Evolutionary conservation across 345 rosid species (phyloP), one percentile per base, ranked within the genome.

Genomic region (Salix purpurea): DNA sequence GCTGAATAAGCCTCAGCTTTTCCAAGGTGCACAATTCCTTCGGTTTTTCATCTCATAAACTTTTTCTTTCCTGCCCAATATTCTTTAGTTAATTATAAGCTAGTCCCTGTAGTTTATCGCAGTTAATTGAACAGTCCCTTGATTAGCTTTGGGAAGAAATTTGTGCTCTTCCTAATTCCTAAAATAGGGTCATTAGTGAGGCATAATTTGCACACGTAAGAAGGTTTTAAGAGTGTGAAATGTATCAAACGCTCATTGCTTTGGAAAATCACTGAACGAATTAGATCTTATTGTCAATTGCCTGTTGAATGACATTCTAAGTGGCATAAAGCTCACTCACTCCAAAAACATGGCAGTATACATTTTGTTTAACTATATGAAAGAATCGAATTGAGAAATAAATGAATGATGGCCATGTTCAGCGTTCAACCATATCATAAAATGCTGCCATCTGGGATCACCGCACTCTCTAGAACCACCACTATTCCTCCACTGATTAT

Each of bases 401-500:
- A 69, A 48, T 24, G 4, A 46, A 34, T n/a, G 24, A 15, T 74
- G 34, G 14, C 1, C 30, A 12, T 21, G 14, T 40, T 30, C 60
- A 56, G n/a, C 1, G 16, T 50, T 50, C 58, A 18, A 18, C n/a
- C 19, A 52, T 26, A 80, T 88, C 83, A 91, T 37, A 90, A 79
- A 73, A 87, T 85, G 78, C 77, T 86, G 72, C 84, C 72, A 64
- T 91, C 85, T 10, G 84, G 88, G 64, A 93, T 90, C 24, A 83
- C 78, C 14, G 95, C 94, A 26, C 81, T 83, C 8, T 82, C 77
- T 71, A 92, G 86, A 76, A 94, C 79, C 46, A 92, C 96, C 54
- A 88, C 84, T 42, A 92, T 89, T 73, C 97, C 96, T 6, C 79
- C 87, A 69, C 89, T 85, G 75, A 94, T 90, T 46, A 92, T 78